phyloP scores from a whole-genome alignment of 495 filamentous ascomycete genomes.

The Podospora conica region DNA sequence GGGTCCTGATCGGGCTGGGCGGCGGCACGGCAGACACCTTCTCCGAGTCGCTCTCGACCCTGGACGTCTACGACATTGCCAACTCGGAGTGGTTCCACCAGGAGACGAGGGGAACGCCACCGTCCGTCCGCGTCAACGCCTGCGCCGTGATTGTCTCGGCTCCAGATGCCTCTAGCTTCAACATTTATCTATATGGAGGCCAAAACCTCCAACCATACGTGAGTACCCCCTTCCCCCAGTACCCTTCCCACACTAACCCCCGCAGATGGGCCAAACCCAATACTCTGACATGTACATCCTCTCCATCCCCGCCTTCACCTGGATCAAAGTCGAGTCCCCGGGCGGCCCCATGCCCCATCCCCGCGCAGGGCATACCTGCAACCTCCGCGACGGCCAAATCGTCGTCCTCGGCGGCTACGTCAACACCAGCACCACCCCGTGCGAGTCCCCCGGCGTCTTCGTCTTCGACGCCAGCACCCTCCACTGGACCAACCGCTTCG shows the following conservation, averaged over 20 bases:
- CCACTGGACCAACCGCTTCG: conserved; percentile 56
- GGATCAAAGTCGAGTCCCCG: conserved; percentile 56
- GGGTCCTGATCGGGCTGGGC: conserved; percentile 62
- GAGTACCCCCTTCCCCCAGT: background rate
- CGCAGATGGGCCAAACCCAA: conserved; percentile 43
- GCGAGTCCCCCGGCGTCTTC: conserved; percentile 65
- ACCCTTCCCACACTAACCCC: background rate
- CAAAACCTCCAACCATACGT: conserved; percentile 60
- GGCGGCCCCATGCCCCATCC: conserved; percentile 47
- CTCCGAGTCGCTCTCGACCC: conserved; percentile 59
- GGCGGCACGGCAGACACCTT: conserved; percentile 60
- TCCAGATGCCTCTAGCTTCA: conserved; percentile 62
- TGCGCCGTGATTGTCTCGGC: conserved; percentile 67
- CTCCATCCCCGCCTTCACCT: conserved; percentile 66
- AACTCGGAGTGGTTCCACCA: conserved; percentile 76
- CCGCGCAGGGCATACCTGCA: conserved; percentile 65
- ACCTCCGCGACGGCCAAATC: conserved; percentile 64
- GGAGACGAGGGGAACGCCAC: conserved; percentile 54
- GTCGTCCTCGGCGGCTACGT: conserved; percentile 68
- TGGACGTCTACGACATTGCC: conserved; percentile 73
- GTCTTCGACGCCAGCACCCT: conserved; percentile 59
- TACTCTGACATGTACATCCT: conserved; percentile 75
- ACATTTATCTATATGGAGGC: conserved; percentile 71
- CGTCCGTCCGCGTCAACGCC: conserved; percentile 63
- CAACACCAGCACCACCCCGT: conserved; percentile 50